Percentiles rank a stretch among this genome's conserved stretches.
Conservation (phyloP, 2,329 filamentous ascomycete genomes). For the Pyrenochaeta sp. region DNA sequence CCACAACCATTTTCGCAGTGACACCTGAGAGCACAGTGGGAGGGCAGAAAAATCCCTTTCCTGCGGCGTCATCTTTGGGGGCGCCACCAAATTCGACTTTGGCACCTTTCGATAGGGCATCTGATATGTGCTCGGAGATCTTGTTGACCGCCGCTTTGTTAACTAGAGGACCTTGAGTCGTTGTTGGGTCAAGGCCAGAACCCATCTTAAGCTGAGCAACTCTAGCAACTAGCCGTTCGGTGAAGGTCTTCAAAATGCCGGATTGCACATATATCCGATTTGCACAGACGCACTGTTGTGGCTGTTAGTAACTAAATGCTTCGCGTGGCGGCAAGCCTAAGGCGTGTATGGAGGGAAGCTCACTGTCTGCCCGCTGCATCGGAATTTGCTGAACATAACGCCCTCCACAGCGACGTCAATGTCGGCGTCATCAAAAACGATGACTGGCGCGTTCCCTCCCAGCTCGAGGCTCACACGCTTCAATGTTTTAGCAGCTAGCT, state of each 20-base stretch:
- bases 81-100: constrained; percentile 55
- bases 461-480: constrained; percentile 69
- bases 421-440: constrained; percentile 68
- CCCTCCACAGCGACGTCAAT: constrained; percentile 56
- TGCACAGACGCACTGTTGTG: constrained; percentile 31
- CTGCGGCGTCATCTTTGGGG: constrained; percentile 56
- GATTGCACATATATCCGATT: constrained; percentile 59
- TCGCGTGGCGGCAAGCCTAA: background rate
- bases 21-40: constrained; percentile 48
- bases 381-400: constrained; percentile 21
- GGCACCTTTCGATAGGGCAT: constrained; percentile 41
- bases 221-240: constrained; percentile 44
- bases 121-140: constrained; percentile 35
- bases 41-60: constrained; percentile 53
- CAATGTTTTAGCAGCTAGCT: constrained; percentile 61
- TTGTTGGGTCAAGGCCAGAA: constrained; percentile 62
- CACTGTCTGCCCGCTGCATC: constrained; percentile 14
- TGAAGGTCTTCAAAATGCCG: constrained; percentile 46
- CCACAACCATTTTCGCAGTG: constrained; percentile 21
- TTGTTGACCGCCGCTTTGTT: constrained; percentile 29
- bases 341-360: constrained; percentile 3
- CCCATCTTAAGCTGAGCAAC: constrained; percentile 56
- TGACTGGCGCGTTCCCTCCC: constrained; percentile 68
- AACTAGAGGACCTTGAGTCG: constrained; percentile 59
- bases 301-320: background rate